These are phyloP conservation scores for Vitis labrusca DNA, from an alignment of 164 flowering plant species.

Conservation along the genomic window DNA sequence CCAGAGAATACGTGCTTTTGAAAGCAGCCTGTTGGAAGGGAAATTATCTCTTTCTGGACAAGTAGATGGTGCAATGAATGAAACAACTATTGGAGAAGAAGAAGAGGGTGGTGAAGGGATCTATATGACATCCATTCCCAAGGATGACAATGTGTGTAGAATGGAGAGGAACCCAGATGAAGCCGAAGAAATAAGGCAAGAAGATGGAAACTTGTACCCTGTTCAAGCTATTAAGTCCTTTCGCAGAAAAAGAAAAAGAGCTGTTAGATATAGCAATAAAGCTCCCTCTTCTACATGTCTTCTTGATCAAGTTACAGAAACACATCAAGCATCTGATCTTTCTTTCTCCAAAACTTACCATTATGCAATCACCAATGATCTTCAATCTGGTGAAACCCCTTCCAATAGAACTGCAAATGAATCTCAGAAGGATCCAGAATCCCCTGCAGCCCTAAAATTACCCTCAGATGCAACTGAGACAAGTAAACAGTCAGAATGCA, in stretches of 20 bases:
- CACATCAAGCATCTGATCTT: conserved; percentile 17
- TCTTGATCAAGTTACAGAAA: conserved; percentile 17
- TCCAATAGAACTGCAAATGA: conserved; percentile 15
- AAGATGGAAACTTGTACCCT: conserved; percentile 14
- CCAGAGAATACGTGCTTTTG: conserved; percentile 75
- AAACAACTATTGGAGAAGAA: conserved; percentile 19
- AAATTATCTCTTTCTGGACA: conserved; percentile 36
- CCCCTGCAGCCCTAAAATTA: conserved; percentile 9
- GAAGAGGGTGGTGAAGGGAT: conserved; percentile 21
- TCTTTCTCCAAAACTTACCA: conserved; percentile 18
- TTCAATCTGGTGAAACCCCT: conserved; percentile 19
- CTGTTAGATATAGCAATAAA: conserved; percentile 25
- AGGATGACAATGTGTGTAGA: conserved; percentile 13
- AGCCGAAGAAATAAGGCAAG: conserved; percentile 10
- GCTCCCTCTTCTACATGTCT: conserved; percentile 3
- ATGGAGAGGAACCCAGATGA: conserved; percentile 16
- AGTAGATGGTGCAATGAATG: conserved; percentile 29
- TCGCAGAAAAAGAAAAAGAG: conserved; percentile 29
- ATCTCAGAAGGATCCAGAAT: conserved; percentile 18
- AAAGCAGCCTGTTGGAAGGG: conserved; percentile 38
- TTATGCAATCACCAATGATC: conserved; percentile 10
- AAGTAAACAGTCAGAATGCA: conserved; percentile 12
- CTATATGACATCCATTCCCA: conserved; percentile 6
- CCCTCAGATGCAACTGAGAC: conserved; percentile 11
- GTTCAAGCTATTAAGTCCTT: conserved; percentile 21